A percentile compares a stretch with the other conserved stretches of the same genome.
Conservation (phyloP, 1,139 yeast genomes). For the Starmera stellimalicola region DNA sequence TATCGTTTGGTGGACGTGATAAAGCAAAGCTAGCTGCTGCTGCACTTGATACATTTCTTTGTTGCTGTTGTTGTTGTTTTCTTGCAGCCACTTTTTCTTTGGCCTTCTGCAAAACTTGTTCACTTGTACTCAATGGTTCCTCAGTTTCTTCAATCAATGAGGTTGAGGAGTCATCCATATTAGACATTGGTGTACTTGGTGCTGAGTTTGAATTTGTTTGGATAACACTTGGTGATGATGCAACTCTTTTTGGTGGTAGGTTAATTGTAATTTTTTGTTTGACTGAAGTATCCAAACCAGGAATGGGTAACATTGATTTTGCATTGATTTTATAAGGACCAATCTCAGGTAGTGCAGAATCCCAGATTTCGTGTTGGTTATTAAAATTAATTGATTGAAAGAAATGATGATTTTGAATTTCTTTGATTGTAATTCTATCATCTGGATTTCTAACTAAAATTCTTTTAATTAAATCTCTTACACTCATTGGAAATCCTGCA, state of each 20-base stretch:
- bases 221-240: constrained; percentile 25
- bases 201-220: constrained; percentile 9
- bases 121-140: constrained; percentile 14
- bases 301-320: constrained; percentile 32
- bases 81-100: constrained; percentile 19
- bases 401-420: constrained; percentile 71
- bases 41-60: constrained; percentile 18
- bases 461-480: constrained; percentile 61
- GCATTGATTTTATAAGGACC: constrained; percentile 58
- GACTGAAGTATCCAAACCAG: constrained; percentile 18
- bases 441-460: constrained; percentile 61
- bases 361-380: constrained; percentile 58
- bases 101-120: constrained; percentile 16
- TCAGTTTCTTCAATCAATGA: constrained; percentile 6
- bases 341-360: constrained; percentile 58
- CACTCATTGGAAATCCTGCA: constrained; percentile 65
- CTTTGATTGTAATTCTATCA: constrained; percentile 56
- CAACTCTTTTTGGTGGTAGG: constrained; percentile 27
- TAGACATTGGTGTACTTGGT: constrained; percentile 13
- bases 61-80: constrained; percentile 10
- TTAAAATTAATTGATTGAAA: constrained; percentile 60
- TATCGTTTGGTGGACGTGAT: constrained; percentile 19
- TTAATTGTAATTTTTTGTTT: constrained; percentile 12
- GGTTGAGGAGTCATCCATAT: constrained; percentile 15
- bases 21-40: constrained; percentile 27